phyloP scores from a whole-genome alignment of 116 monocot species.

The Zostera marina region DNA sequence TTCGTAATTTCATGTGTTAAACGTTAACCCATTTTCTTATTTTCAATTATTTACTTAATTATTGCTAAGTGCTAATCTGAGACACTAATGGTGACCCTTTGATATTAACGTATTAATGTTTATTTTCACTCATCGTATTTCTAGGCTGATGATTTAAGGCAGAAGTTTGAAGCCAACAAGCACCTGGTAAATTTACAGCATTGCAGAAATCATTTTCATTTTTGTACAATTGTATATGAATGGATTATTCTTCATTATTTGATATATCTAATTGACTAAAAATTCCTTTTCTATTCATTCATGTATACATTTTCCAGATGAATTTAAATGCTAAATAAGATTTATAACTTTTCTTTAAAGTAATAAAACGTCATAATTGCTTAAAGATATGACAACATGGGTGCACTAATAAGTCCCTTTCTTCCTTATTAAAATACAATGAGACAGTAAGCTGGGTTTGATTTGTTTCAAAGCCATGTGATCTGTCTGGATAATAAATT shows the following conservation, averaged over 20 bases:
- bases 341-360: no score
- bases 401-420: no score
- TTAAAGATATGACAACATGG: neutral
- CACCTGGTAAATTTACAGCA: constrained; percentile 46
- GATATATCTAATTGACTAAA: neutral
- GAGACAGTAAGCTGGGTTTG: no score
- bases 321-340: no score
- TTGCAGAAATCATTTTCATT: neutral
- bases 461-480: no score
- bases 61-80: neutral
- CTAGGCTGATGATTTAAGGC: constrained; percentile 61
- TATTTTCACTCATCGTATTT: constrained; percentile 5
- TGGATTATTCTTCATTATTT: neutral
- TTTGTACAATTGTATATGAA: neutral
- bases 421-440: no score
- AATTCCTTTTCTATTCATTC: neutral
- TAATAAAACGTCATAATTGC: neutral
- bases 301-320: neutral
- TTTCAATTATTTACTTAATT: neutral
- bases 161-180: constrained; percentile 77
- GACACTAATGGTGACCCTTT: neutral
- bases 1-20: no score
- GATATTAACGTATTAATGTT: constrained; percentile 1
- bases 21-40: neutral
- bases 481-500: no score